Percentiles rank a stretch among this genome's conserved stretches.
phyloP scores from a whole-genome alignment of 208 protist species.

The Acanthamoeba castellanii region DNA sequence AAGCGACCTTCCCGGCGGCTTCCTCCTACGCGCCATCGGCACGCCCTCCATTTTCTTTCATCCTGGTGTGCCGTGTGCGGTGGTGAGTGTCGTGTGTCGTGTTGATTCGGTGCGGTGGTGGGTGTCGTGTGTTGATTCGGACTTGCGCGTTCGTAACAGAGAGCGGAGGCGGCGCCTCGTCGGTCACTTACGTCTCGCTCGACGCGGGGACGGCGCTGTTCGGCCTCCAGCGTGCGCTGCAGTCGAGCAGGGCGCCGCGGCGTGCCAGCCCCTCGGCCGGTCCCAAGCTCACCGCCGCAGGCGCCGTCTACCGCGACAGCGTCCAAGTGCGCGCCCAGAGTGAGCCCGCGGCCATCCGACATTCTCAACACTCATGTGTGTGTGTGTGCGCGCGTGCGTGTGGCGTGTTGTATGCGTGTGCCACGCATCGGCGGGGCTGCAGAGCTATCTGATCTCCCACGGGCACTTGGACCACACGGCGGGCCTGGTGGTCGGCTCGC shows the following conservation, averaged over 20 bases:
- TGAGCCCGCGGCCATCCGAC: neutral
- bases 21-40: neutral
- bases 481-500: neutral
- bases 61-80: neutral
- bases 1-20: conserved; percentile 5
- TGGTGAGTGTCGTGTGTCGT: neutral
- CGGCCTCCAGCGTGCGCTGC: neutral
- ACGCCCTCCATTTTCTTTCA: neutral
- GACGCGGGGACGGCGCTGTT: conserved; percentile 6
- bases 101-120: neutral
- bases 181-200: neutral
- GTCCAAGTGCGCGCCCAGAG: neutral
- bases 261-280: neutral
- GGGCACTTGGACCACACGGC: conserved; percentile 14
- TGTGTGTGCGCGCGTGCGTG: too few species aligned
- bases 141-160: too few species aligned
- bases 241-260: neutral
- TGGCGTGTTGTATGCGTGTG: neutral
- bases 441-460: conserved; percentile 5
- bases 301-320: neutral
- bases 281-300: neutral
- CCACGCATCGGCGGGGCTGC: neutral
- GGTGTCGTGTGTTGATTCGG: neutral
- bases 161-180: neutral
- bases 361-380: neutral